Conservation (phyloP, 345 rosid genomes). For the Crucihimalaya himalaica region DNA sequence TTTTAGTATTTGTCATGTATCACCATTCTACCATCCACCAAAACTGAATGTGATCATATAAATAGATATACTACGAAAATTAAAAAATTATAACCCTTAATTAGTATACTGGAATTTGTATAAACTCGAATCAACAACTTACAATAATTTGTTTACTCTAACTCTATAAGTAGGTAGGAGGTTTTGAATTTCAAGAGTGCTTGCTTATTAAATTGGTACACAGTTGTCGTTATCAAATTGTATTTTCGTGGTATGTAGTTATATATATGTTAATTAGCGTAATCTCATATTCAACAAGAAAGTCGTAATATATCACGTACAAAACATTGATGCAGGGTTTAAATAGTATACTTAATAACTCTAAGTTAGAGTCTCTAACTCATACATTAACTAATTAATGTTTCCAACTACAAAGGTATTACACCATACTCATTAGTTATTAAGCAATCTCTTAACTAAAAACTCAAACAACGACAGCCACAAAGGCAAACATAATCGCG, state of each 20-base stretch:
- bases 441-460: background rate
- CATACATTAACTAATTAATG: background rate
- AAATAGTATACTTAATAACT: background rate
- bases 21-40: too few relatives aligned
- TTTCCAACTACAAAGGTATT: background rate
- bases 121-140: background rate
- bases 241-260: background rate
- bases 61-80: background rate
- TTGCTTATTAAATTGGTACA: background rate
- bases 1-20: too few relatives aligned
- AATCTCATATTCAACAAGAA: background rate
- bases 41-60: too few relatives aligned
- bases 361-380: background rate
- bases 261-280: background rate
- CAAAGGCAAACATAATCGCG: slow-evolving; percentile 9
- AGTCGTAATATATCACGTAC: background rate
- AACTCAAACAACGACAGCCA: slow-evolving; percentile 17
- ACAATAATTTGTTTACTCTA: background rate
- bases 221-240: background rate
- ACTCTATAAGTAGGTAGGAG: background rate
- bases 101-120: background rate
- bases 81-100: background rate
- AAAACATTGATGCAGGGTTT: background rate
- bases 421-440: background rate
- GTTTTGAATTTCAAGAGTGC: background rate